Base-by-base conservation (phyloP, 148 eudicot species). In the Hydrangea macrophylla region DNA sequence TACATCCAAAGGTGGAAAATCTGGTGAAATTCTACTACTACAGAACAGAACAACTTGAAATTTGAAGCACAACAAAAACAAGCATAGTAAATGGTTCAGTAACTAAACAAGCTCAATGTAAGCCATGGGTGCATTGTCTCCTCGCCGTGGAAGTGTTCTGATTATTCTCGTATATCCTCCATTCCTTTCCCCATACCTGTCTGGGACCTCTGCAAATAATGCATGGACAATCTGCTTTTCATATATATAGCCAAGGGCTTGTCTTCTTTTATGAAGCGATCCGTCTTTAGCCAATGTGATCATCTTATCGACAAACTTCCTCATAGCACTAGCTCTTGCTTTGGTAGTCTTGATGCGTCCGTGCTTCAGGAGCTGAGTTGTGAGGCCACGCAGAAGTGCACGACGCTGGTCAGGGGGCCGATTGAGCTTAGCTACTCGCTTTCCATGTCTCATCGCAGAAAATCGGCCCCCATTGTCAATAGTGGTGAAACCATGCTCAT, bases 71-170 rank as follows among this genome's bases (percentile, higher is more conserved):
- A n/a, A n/a, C n/a, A n/a, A n/a, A n/a, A n/a, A n/a, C n/a, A n/a
- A n/a, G n/a, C n/a, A n/a, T n/a, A n/a, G n/a, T n/a, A n/a, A n/a
- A n/a, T n/a, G n/a, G n/a, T n/a, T n/a, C n/a, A n/a, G 67, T 70
- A 75, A 74, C 74, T 84, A 83, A 35, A 89, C 97, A 48, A 92
- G 92, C 74, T 92, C 96, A 68, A 92, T 89, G 73, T 85, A 87
- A 23, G 97, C 97, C 97, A 92, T 92, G 1, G 97, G 92, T 9
- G 97, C 97, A 68, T 87, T 92, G 67, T 92, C 97, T 45, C 97
- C 97, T 77, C 92, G 75, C 77, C 97, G 77, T 1, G 97, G 92
- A 20, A 92, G 66, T 15, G 97, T 92, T 72, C 92, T 85, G 17
- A 89, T 81, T 27, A 89, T 89, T 75, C 97, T 77, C 2, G 97